Evolutionary conservation across 148 eudicot species (phyloP), one percentile per base, ranked within the genome.

Genomic region (Spergularia marina): DNA sequence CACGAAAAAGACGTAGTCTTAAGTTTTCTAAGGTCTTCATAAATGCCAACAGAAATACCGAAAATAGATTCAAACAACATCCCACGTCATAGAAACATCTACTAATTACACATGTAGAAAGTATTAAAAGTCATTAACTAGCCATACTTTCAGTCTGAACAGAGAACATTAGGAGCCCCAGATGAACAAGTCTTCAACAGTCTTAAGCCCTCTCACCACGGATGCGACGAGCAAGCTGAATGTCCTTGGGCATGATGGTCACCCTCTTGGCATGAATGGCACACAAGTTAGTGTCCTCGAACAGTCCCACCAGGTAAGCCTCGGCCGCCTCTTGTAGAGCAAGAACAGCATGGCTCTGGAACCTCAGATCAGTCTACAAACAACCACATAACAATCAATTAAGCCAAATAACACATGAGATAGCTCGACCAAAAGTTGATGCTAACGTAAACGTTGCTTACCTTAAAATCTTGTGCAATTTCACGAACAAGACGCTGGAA

Each of bases 381-480:
- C 54, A 17, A 59, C 15, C 12, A 73, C 8, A 53, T 18, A 20
- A 59, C 14, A 36, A 36, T 18, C 16, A 6, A 10, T 3, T 12
- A 58, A 10, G 30, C 34, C 52, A 40, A 44, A 8, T 0, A 44
- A 44, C 49, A 44, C 10, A 4, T 5, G 34, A 74, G n/a, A 12
- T 34, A 10, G 12, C 10, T 13, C 9, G 39, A 53, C 51, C 56
- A 51, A 53, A 44, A 7, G 5, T 59, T n/a, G n/a, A n/a, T n/a
- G n/a, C n/a, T n/a, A n/a, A n/a, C n/a, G n/a, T n/a, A n/a, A n/a
- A 36, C 4, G 23, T 54, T 25, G 39, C 23, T 40, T 12, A 79
- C 82, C 82, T 74, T 79, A n/a, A 79, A 79, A 10, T 79, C 82
- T 39, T 79, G 78, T 10, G 82, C 82, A 17, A 79, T 79, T 61